Base-by-base conservation (phyloP, 768 basidiomycete species). In the Lactarius hatsudake region DNA sequence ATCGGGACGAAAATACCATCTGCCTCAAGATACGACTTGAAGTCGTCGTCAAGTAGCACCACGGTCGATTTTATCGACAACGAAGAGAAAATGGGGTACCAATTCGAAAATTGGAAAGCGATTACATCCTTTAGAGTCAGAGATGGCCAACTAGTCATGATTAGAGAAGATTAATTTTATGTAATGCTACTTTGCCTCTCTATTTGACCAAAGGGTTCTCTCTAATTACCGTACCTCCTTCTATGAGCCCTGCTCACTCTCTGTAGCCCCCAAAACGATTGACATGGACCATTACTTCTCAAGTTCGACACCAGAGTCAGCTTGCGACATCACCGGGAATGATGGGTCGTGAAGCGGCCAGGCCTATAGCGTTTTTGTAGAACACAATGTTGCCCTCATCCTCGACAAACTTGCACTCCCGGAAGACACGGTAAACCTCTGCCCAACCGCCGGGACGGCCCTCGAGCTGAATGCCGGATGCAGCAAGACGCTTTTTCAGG, bases 351-450 rank as follows among this genome's bases (percentile, higher is more conserved):
- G 83, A 80, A 68, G 87, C 79, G 57, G 94, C 92, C 51, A 94
- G 77, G 66, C 96, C 96, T 48, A 80, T 72, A 5, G 90, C 86
- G 73, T 98, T 91, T 84, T 94, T 94, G 86, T 88, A 96, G 81
- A 96, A 95, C 66, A 95, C 75, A 68, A 97, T 86, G 71, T 92
- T 87, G 48, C 94, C 95, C 72, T 93, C 89, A 75, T 98, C 94
- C 78, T 98, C 96, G 57, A 99, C 91, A 76, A 94, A 98, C 86
- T 87, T 91, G 89, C 93, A 94, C 72, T 87, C 85, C 71, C 79
- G 83, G 80, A 84, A 87, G 38, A 93, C 88, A 55, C 92, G 87
- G 77, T 89, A 86, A 38, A 92, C 81, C 78, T 94, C 91, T 60
- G 81, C 80, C 93, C 90, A 91, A 59, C 94, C 87, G 55, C 86